phyloP scores from a whole-genome alignment of 331 rosid species.

The Acacia concinna region DNA sequence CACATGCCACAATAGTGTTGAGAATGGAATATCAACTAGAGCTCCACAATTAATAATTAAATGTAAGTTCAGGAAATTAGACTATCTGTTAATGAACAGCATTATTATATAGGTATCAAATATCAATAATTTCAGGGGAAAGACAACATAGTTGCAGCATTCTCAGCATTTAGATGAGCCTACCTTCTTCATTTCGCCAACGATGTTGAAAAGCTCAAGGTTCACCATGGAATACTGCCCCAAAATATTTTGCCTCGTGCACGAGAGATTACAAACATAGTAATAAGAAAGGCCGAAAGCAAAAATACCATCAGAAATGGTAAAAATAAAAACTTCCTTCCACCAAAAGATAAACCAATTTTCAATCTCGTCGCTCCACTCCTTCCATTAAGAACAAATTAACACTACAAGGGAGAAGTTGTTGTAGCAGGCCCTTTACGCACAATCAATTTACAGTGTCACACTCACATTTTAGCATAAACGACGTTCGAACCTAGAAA shows the following conservation, averaged over 20 bases:
- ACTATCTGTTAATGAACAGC: background rate
- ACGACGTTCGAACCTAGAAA: background rate
- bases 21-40: background rate
- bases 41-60: slow-evolving; percentile 15
- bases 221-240: slow-evolving; percentile 93
- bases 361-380: background rate
- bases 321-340: no score
- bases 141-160: slow-evolving; percentile 50
- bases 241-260: slow-evolving; percentile 68
- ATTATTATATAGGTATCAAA: background rate
- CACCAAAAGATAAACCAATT: background rate
- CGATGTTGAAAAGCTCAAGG: slow-evolving; percentile 91
- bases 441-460: background rate
- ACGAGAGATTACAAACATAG: slow-evolving; percentile 16
- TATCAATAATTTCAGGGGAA: background rate
- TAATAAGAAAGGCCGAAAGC: background rate
- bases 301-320: background rate
- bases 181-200: slow-evolving; percentile 84
- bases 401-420: background rate
- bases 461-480: background rate
- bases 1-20: slow-evolving; percentile 16
- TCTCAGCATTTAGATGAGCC: slow-evolving; percentile 85
- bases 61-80: background rate
- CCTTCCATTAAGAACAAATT: background rate
- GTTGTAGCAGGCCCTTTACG: background rate